Conservation (phyloP, 306 rosid species). For the Inga oerstediana region DNA sequence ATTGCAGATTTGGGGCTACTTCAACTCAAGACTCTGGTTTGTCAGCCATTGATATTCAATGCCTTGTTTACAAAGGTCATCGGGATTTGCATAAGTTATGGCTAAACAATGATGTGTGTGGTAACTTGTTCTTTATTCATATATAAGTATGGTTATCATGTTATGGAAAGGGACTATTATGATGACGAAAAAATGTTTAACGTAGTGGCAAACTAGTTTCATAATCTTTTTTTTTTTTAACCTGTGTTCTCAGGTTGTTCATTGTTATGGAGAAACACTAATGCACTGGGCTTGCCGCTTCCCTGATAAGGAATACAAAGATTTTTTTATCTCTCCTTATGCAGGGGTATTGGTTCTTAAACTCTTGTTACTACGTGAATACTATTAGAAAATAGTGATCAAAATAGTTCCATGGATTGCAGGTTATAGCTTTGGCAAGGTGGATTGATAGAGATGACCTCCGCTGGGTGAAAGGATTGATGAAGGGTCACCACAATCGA, state of each 20-base stretch:
- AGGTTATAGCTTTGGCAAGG: neutral
- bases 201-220: too few species aligned
- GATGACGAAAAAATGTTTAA: too few species aligned
- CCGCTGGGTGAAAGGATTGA: conserved; percentile 9
- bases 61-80: too few species aligned
- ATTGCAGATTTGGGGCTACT: neutral
- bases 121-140: too few species aligned
- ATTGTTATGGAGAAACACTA: conserved; percentile 12
- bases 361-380: neutral
- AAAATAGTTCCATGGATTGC: neutral
- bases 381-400: neutral
- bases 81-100: too few species aligned
- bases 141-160: too few species aligned
- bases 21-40: neutral
- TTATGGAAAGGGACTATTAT: too few species aligned
- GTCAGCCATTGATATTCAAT: too few species aligned
- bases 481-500: conserved; percentile 8
- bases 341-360: neutral
- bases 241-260: neutral
- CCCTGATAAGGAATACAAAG: neutral
- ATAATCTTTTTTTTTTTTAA: neutral
- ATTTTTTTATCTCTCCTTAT: neutral
- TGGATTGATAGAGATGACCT: neutral
- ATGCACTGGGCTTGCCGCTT: neutral
- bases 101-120: too few species aligned